Conservation (phyloP, 2,329 filamentous ascomycete genomes). For the Colletotrichum tropicale region DNA sequence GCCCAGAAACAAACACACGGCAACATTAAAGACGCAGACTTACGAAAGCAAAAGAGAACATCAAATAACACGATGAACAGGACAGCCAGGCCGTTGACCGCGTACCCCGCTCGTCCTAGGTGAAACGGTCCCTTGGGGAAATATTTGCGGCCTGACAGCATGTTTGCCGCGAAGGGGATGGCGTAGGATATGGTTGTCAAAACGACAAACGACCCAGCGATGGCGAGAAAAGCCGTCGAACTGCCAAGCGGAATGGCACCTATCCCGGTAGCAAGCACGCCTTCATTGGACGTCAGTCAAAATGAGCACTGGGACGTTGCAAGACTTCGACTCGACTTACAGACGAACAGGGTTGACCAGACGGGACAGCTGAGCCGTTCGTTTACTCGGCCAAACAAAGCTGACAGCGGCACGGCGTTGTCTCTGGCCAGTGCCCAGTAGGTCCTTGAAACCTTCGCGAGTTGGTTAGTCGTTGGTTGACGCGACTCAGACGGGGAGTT, state of each 20-base stretch:
- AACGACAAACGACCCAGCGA: slow-evolving; percentile 63
- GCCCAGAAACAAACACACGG: not conserved
- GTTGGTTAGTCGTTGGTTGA: not conserved
- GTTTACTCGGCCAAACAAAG: slow-evolving; percentile 42
- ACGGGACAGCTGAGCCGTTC: slow-evolving; percentile 61
- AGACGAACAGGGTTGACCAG: slow-evolving; percentile 60
- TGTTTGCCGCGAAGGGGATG: slow-evolving; percentile 52
- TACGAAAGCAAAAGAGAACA: slow-evolving; percentile 66
- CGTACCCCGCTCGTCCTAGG: slow-evolving; percentile 53
- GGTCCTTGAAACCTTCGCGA: slow-evolving; percentile 28
- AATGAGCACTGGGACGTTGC: too few species aligned
- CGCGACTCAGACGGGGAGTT: not conserved
- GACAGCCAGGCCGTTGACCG: slow-evolving; percentile 54
- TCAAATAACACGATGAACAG: slow-evolving; percentile 60
- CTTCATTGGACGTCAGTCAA: slow-evolving; percentile 10
- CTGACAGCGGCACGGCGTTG: slow-evolving; percentile 60
- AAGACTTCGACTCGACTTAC: slow-evolving; percentile 10
- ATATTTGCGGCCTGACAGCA: slow-evolving; percentile 54
- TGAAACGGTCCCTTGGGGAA: slow-evolving; percentile 59
- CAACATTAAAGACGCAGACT: slow-evolving; percentile 26
- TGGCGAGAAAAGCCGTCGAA: slow-evolving; percentile 58
- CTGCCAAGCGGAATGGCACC: slow-evolving; percentile 62
- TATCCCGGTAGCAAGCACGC: slow-evolving; percentile 53
- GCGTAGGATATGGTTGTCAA: slow-evolving; percentile 61
- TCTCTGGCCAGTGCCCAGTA: slow-evolving; percentile 64